phyloP scores from a whole-genome alignment of 1,284 basidiomycete genomes.

The Hypsizygus ulmarius region DNA sequence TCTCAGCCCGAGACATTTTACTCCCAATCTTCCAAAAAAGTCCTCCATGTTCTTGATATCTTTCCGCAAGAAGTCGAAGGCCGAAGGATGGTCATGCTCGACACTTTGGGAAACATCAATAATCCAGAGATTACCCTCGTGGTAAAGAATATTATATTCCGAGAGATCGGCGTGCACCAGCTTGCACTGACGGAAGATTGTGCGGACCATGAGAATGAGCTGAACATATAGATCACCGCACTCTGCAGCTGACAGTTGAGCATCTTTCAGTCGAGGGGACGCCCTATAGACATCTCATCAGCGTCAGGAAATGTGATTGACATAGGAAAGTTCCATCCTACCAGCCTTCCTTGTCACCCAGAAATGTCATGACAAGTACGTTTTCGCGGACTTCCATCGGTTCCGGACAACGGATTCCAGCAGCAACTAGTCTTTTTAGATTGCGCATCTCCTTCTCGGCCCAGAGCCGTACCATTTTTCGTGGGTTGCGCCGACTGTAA shows the following conservation, averaged over 20 bases:
- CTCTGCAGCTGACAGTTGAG: constrained; percentile 55
- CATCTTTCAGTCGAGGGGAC: constrained; percentile 90
- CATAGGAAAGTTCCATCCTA: constrained; percentile 33
- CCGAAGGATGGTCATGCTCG: constrained; percentile 95
- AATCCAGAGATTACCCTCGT: constrained; percentile 81
- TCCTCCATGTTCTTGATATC: constrained; percentile 94
- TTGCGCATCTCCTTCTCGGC: constrained; percentile 99
- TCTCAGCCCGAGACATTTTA: constrained; percentile 76
- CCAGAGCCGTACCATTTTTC: constrained; percentile 99
- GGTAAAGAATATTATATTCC: constrained; percentile 96
- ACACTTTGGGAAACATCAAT: constrained; percentile 99
- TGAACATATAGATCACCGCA: constrained; percentile 75
- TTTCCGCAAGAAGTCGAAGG: constrained; percentile 92
- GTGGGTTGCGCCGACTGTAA: constrained; percentile 89
- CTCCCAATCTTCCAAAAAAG: constrained; percentile 82
- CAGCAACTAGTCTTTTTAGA: constrained; percentile 77
- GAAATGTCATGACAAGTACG: constrained; percentile 94
- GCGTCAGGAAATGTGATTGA: background rate
- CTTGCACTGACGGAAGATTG: constrained; percentile 87
- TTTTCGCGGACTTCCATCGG: constrained; percentile 95
- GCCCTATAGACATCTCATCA: constrained; percentile 50
- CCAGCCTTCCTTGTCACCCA: constrained; percentile 84
- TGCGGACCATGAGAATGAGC: constrained; percentile 77
- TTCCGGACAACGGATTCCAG: constrained; percentile 84
- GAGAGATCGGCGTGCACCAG: constrained; percentile 98